A percentile compares a stretch with the other conserved stretches of the same genome.
These are phyloP conservation scores for Protomyces inundatus DNA, from an alignment of 1,139 yeast genomes.

Conservation along the genomic window DNA sequence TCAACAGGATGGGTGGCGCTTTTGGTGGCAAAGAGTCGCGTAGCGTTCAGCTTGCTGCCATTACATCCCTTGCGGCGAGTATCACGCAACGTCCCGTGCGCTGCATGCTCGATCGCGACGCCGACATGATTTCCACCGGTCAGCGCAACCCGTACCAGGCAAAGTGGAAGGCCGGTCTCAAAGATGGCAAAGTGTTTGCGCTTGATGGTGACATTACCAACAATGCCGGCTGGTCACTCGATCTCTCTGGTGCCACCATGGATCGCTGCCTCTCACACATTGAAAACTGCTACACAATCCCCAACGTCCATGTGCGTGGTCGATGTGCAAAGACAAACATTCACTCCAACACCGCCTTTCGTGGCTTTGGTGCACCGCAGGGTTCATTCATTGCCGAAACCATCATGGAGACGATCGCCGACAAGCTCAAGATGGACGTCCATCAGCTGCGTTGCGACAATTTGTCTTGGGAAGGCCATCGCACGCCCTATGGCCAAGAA, in stretches of 20 bases:
- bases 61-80: constrained; percentile 54
- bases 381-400: constrained; percentile 46
- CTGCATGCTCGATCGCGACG: constrained; percentile 42
- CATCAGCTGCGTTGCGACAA: constrained; percentile 42
- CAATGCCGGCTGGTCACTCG: constrained; percentile 48
- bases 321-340: constrained; percentile 45
- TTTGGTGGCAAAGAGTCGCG: constrained; percentile 57
- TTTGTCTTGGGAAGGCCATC: constrained; percentile 39
- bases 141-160: constrained; percentile 47
- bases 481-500: constrained; percentile 44
- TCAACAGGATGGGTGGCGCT: constrained; percentile 57
- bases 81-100: constrained; percentile 45
- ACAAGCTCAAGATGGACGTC: constrained; percentile 41
- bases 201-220: constrained; percentile 42
- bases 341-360: constrained; percentile 47
- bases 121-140: constrained; percentile 46
- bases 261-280: constrained; percentile 46
- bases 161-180: constrained; percentile 44
- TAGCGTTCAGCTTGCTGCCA: constrained; percentile 43
- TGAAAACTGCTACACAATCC: constrained; percentile 45
- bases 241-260: constrained; percentile 46
- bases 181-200: constrained; percentile 43
- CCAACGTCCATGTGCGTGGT: constrained; percentile 42
- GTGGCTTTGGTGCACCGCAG: constrained; percentile 50
- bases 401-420: constrained; percentile 43